Percentiles rank a stretch among this genome's conserved stretches.
Evolutionary conservation across 345 rosid genomes (phyloP).

Genomic region (Mercurialis annua): DNA sequence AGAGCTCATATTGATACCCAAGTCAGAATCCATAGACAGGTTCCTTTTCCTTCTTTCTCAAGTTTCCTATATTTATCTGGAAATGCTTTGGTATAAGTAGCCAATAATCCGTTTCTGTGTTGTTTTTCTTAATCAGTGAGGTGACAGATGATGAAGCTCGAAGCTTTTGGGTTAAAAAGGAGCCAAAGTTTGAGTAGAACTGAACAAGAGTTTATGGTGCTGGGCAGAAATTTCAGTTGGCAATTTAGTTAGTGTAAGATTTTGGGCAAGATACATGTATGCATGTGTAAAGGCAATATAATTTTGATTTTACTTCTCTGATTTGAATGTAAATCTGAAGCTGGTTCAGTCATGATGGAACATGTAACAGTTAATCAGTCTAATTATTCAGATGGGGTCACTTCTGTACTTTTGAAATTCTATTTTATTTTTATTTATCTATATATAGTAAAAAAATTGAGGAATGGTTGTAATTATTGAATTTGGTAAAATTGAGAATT

Average conservation of each 20-base stretch:
- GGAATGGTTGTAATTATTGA: too few species aligned
- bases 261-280: not conserved
- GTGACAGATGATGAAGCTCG: constrained; percentile 59
- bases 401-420: too few species aligned
- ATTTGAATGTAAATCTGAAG: not conserved
- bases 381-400: too few species aligned
- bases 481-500: too few species aligned
- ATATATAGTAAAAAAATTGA: too few species aligned
- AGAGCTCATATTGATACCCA: constrained; percentile 58
- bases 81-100: not conserved
- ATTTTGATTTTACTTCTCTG: not conserved
- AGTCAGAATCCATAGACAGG: constrained; percentile 89
- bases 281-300: not conserved
- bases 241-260: not conserved
- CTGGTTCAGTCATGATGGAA: not conserved
- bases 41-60: constrained; percentile 13
- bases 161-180: constrained; percentile 28
- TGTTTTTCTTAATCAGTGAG: constrained; percentile 45
- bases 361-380: not conserved
- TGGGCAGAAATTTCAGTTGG: not conserved
- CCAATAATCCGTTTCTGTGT: constrained; percentile 13
- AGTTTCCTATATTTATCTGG: not conserved
- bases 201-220: not conserved
- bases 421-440: too few species aligned
- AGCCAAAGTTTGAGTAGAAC: constrained; percentile 14